Conservation (phyloP, 202 grass and related monocot species). For the Setaria italica region DNA sequence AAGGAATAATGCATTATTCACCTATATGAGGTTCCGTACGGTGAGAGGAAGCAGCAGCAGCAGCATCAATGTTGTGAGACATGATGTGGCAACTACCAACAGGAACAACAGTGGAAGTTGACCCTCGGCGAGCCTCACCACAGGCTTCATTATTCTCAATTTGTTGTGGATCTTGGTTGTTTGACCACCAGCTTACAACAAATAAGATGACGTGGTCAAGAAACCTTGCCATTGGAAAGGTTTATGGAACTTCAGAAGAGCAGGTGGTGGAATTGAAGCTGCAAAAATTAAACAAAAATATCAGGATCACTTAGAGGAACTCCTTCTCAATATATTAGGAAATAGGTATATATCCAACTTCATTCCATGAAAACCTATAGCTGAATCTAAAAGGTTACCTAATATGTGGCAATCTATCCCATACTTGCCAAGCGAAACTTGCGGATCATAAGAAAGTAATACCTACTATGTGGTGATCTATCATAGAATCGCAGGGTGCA, state of each 20-base stretch:
- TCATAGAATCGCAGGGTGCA: no score
- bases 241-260: neutral
- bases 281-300: neutral
- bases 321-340: neutral
- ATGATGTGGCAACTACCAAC: neutral
- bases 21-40: neutral
- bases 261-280: neutral
- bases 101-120: neutral
- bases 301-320: neutral
- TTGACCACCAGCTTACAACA: neutral
- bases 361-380: no score
- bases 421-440: no score
- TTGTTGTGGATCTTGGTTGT: neutral
- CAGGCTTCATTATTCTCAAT: neutral
- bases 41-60: no score
- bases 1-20: neutral
- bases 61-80: no score
- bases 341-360: no score
- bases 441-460: no score
- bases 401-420: no score
- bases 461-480: no score
- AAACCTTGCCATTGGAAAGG: conserved; percentile 1
- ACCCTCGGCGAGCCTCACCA: neutral
- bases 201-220: neutral
- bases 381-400: no score